These are phyloP conservation scores for Peronospora destructor DNA, from an alignment of 352 stramenopile species.

Conservation along the genomic window DNA sequence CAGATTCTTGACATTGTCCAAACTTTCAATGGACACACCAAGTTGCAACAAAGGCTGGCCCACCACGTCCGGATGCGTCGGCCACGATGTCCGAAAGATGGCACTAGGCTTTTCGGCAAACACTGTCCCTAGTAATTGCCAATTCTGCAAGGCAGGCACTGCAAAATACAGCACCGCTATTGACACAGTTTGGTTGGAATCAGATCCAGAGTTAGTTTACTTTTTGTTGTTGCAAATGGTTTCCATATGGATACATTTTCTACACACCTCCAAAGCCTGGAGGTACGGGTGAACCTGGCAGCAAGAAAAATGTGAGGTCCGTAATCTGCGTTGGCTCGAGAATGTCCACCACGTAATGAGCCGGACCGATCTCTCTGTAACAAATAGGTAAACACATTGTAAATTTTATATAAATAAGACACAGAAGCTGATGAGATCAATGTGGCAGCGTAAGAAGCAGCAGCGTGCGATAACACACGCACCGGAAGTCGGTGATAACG, in stretches of 20 bases:
- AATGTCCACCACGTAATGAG: constrained; percentile 62
- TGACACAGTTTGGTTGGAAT: constrained; percentile 2
- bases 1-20: constrained; percentile 71
- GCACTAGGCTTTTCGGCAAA: constrained; percentile 65
- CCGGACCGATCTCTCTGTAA: constrained; percentile 47
- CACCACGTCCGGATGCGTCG: constrained; percentile 52
- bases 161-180: constrained; percentile 67
- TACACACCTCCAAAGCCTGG: constrained; percentile 43
- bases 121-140: constrained; percentile 63
- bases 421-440: background rate
- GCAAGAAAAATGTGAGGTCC: constrained; percentile 70
- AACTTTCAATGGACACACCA: constrained; percentile 61
- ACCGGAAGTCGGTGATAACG: constrained; percentile 59
- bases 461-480: background rate
- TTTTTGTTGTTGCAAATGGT: background rate
- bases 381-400: background rate
- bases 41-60: constrained; percentile 55
- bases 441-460: background rate
- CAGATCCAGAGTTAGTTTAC: background rate
- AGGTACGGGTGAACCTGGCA: constrained; percentile 54
- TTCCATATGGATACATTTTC: constrained; percentile 6
- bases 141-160: constrained; percentile 59
- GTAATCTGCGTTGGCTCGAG: constrained; percentile 46
- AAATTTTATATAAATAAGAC: background rate
- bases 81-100: constrained; percentile 61